Evolutionary conservation across 169 alveolate species (phyloP).

Genomic region (Cryptosporidium ubiquitum): DNA sequence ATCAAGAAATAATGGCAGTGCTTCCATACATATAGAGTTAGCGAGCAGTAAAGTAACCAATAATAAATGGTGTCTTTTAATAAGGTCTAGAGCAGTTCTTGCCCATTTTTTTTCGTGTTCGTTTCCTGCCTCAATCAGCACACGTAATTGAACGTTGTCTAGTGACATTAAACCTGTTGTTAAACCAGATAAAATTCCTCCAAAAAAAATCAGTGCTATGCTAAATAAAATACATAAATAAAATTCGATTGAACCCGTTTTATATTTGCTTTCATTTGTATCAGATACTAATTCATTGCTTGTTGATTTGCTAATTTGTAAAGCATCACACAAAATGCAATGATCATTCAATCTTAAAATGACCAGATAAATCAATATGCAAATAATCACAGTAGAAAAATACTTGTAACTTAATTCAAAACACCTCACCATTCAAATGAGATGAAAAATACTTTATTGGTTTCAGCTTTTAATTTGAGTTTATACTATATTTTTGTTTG

Average conservation of each 20-base stretch:
- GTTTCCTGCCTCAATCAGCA: constrained; percentile 85
- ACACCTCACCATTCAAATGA: constrained; percentile 16
- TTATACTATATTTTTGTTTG: neutral
- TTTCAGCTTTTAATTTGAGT: neutral
- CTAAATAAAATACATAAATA: constrained; percentile 74
- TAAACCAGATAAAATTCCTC: constrained; percentile 91
- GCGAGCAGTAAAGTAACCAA: constrained; percentile 89
- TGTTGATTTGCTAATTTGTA: neutral
- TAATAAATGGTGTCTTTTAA: constrained; percentile 86
- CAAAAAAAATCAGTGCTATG: constrained; percentile 77
- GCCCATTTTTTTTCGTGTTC: constrained; percentile 83
- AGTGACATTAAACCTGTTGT: constrained; percentile 93
- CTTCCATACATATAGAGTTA: constrained; percentile 92
- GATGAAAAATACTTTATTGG: neutral
- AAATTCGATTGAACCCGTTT: constrained; percentile 64
- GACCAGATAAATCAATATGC: neutral
- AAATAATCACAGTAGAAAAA: neutral
- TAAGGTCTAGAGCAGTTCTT: constrained; percentile 81
- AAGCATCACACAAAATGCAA: neutral
- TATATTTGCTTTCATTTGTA: constrained; percentile 36
- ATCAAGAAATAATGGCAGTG: constrained; percentile 91
- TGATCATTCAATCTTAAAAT: neutral
- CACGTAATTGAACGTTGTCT: constrained; percentile 88
- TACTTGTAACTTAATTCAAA: neutral
- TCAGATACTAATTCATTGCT: constrained; percentile 13